Base-by-base conservation (phyloP, 2,329 filamentous ascomycete genomes). In the Cordyceps militaris region DNA sequence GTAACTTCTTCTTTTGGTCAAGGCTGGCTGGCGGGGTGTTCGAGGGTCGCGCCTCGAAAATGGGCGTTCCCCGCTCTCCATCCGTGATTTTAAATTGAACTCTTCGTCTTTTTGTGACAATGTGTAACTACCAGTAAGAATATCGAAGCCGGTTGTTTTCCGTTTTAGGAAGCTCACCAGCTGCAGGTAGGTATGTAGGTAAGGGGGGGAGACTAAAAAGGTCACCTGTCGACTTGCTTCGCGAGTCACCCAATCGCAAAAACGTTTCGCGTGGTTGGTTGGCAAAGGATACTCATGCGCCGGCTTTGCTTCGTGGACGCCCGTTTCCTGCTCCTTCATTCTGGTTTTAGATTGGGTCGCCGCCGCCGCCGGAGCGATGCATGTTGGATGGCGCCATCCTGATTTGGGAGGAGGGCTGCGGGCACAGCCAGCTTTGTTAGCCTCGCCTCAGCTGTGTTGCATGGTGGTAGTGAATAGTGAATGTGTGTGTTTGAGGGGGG, bases 401-500 rank as follows among this genome's bases (percentile, higher is more conserved):
- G 30, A 38, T 38, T 50, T 24, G 14, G 30, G 19, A 21, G 48
- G 24, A 36, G 13, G 30, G 47, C 28, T 4, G 40, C 4, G 30
- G 30, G 30, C 30, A 4, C 19, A n/a, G 43, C 24, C 43, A 30
- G 19, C 47, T 10, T 40, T 16, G 21, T 40, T 40, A 42, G 49
- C 49, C 49, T 52, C 23, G 49, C 49, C 49, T 52, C 49, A 52
- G 49, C 49, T 42, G 49, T 38, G 34, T 28, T 24, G 19, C 28
- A 49, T 49, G 30, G 47, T 16, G 14, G 11, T 36, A 14, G 34
- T 38, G 34, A 38, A 13, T n/a, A n/a, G 21, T 43, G 40, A 6
- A 28, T 47, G 44, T 19, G 14, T 13, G 13, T 10, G 3, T 16
- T 21, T 8, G 6, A 19, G 28, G 49, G 32, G 24, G n/a, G 34